These are phyloP conservation scores for Blastobotrys attinorum DNA, from an alignment of 805 yeast genomes.

Conservation along the genomic window DNA sequence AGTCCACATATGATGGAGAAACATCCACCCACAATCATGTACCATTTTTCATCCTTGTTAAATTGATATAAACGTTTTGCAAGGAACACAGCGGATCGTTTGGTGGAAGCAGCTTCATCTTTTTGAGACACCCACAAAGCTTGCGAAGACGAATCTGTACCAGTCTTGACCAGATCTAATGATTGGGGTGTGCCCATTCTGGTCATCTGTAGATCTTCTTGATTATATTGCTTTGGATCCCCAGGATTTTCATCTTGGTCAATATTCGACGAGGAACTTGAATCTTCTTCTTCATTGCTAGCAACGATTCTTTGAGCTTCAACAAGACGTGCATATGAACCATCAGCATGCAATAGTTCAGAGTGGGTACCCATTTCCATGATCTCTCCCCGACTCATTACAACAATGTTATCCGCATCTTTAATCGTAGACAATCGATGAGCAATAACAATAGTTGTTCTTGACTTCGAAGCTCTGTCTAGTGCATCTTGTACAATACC, in stretches of 20 bases:
- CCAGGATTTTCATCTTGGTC: conserved; percentile 13
- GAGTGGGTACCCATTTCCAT: conserved; percentile 39
- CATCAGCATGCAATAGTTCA: conserved; percentile 26
- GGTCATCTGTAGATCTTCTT: conserved; percentile 8
- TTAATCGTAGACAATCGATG: conserved; percentile 50
- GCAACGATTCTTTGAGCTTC: conserved; percentile 29
- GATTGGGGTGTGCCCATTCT: background rate
- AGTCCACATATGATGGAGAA: conserved; percentile 27
- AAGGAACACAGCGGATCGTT: conserved; percentile 6
- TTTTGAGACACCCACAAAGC: conserved; percentile 10
- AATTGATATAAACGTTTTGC: conserved; percentile 18
- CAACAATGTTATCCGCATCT: conserved; percentile 49
- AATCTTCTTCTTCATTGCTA: conserved; percentile 12
- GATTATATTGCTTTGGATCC: conserved; percentile 6
- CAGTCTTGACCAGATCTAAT: conserved; percentile 5
- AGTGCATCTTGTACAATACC: conserved; percentile 36
- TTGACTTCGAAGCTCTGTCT: conserved; percentile 28
- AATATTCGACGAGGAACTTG: background rate
- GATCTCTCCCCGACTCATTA: conserved; percentile 42
- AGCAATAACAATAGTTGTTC: conserved; percentile 51
- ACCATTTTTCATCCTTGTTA: conserved; percentile 22
- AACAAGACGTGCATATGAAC: conserved; percentile 29
- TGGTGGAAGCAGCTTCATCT: background rate
- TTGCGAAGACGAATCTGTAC: conserved; percentile 12
- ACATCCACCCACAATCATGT: conserved; percentile 21